Percentiles rank a stretch among this genome's conserved stretches.
phyloP scores from a whole-genome alignment of 2,329 filamentous ascomycete genomes.

The Colletotrichum magnum region DNA sequence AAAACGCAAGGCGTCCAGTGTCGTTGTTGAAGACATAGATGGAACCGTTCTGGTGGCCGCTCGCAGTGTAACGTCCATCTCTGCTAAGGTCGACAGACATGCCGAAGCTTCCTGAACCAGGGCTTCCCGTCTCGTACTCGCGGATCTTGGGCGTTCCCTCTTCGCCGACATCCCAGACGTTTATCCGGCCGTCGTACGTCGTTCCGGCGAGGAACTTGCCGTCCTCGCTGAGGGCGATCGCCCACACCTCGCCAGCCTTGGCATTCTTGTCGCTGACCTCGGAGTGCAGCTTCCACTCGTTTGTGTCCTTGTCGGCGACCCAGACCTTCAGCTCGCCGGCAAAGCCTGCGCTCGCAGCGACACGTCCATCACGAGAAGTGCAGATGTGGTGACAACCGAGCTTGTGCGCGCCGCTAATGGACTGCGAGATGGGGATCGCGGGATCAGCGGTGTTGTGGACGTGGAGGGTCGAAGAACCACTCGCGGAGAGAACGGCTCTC shows the following conservation, averaged over 20 bases:
- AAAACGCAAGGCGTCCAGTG: slow-evolving; percentile 86
- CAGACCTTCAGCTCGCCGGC: slow-evolving; percentile 91
- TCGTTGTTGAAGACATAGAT: slow-evolving; percentile 97
- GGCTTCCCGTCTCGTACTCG: slow-evolving; percentile 83
- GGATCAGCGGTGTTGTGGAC: slow-evolving; percentile 81
- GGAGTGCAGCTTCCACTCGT: slow-evolving; percentile 66
- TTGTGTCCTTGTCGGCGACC: slow-evolving; percentile 70
- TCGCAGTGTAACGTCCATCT: slow-evolving; percentile 89
- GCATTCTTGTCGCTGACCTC: slow-evolving; percentile 61
- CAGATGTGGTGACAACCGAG: slow-evolving; percentile 93
- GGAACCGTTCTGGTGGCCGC: slow-evolving; percentile 91
- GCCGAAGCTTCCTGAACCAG: slow-evolving; percentile 87
- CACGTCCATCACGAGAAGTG: slow-evolving; percentile 76
- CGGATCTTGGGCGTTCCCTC: slow-evolving; percentile 75
- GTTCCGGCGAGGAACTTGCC: slow-evolving; percentile 89
- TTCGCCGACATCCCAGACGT: slow-evolving; percentile 83
- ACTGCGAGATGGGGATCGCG: slow-evolving; percentile 84
- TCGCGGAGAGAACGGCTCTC: slow-evolving; percentile 83
- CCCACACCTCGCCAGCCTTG: slow-evolving; percentile 85
- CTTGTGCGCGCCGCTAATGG: slow-evolving; percentile 83
- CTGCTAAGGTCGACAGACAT: slow-evolving; percentile 85
- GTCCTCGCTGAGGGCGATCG: slow-evolving; percentile 86
- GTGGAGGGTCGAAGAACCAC: slow-evolving; percentile 85
- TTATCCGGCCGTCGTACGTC: slow-evolving; percentile 88
- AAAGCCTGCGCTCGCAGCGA: slow-evolving; percentile 89